Evolutionary conservation across 352 stramenopile species (phyloP), one percentile per base, ranked within the genome.

Genomic region (Pythium aristosporum): DNA sequence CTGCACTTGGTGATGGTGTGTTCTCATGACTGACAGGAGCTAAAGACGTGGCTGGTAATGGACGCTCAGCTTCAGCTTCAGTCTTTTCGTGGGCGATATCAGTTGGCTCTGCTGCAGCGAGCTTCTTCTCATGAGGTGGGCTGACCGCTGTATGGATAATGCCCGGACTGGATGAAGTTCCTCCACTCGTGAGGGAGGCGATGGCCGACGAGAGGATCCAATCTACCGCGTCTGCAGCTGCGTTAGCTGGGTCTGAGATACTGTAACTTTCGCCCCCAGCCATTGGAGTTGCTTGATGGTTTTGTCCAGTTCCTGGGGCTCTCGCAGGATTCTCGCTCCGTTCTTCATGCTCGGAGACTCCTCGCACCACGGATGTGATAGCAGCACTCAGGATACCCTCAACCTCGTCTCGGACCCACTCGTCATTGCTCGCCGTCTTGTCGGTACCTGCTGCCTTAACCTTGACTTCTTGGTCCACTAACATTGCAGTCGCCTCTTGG

Each of bases 321-420:
- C 16, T n/a, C 3, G 13, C 15, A 9, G 0, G 39, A 46, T 20
- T 9, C 13, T 46, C 21, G 9, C 11, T 46, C 21, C 16, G 11
- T n/a, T 6, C 8, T 3, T 4, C 13, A 13, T 2, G 5, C 6
- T 46, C 11, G 16, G 5, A 6, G 13, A 20, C 16, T 21, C 16
- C 12, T 20, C 15, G 39, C 10, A 16, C 11, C 39, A 46, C 39
- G 1, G 23, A 50, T 7, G 30, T 43, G 3, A 56, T 2, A 8
- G 56, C 44, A 2, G 21, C 15, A 37, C 52, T 39, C 4, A 51
- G 36, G 12, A 64, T 41, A 5, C 32, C 16, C 37, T 28, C 12
- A 28, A 57, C n/a, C 11, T 57, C 46, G 5, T 57, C 47, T 18
- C 48, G 34, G 30, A 64, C 30, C 57, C 47, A 64, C 2, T 6